These are phyloP conservation scores for Skeletonema costatum DNA, from an alignment of 108 stramenopile species.

Conservation along the genomic window DNA sequence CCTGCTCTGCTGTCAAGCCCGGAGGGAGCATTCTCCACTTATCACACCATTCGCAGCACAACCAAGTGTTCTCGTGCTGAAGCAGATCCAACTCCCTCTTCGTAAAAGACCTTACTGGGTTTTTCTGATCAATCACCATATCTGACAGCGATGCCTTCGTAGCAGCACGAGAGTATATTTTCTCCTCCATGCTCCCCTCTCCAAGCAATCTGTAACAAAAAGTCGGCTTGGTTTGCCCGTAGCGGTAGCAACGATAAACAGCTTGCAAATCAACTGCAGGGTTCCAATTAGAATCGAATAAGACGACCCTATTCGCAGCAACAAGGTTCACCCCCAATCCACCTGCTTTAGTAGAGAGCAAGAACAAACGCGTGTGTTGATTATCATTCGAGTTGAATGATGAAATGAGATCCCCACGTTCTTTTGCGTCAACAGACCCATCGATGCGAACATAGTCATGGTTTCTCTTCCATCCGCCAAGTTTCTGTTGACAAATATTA, in stretches of 20 bases:
- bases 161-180: conserved; percentile 69
- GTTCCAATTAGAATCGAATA: conserved; percentile 73
- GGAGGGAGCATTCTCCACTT: conserved; percentile 60
- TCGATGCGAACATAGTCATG: conserved; percentile 76
- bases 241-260: conserved; percentile 70
- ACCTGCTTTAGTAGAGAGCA: conserved; percentile 55
- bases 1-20: conserved; percentile 5
- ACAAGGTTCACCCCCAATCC: conserved; percentile 34
- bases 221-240: conserved; percentile 69
- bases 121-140: conserved; percentile 65
- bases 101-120: conserved; percentile 58
- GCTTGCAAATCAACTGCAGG: conserved; percentile 66
- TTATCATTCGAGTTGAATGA: conserved; percentile 52
- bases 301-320: conserved; percentile 62
- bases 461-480: conserved; percentile 64
- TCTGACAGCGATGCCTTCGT: conserved; percentile 64
- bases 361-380: conserved; percentile 36
- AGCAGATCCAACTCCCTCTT: conserved; percentile 59
- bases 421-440: conserved; percentile 55
- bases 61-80: conserved; percentile 62
- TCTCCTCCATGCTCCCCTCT: conserved; percentile 81
- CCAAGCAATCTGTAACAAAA: conserved; percentile 76
- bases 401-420: conserved; percentile 63
- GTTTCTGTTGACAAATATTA: conserved; percentile 18
- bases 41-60: conserved; percentile 45